Evolutionary conservation across 208 protist genomes (phyloP).

Genomic region (Borovskyia barvae): DNA sequence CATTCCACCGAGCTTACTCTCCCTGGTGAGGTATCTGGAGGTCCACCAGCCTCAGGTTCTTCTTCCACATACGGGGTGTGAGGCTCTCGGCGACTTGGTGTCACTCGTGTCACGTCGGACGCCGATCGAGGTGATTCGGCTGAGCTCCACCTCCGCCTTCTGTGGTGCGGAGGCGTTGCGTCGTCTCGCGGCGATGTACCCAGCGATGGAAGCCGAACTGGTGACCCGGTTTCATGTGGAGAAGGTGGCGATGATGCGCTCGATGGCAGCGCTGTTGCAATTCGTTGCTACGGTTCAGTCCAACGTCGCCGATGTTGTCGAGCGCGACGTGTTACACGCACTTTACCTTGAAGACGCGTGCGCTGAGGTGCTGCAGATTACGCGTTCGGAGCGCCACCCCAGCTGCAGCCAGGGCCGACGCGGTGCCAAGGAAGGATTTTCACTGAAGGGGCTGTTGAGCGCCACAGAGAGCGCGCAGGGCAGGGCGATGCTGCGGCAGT

Average conservation of each 20-base stretch:
- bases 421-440: constrained; percentile 79
- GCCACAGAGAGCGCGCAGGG: constrained; percentile 50
- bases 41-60: constrained; percentile 37
- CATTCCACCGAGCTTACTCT: constrained; percentile 46
- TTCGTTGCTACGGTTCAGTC: constrained; percentile 36
- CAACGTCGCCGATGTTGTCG: constrained; percentile 70
- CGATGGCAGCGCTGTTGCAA: constrained; percentile 68
- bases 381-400: constrained; percentile 74
- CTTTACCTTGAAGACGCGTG: constrained; percentile 62
- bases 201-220: constrained; percentile 37
- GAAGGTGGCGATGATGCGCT: constrained; percentile 64
- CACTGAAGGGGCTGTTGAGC: constrained; percentile 68
- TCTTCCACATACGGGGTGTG: constrained; percentile 33
- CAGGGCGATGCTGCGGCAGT: constrained; percentile 65
- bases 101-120: constrained; percentile 12
- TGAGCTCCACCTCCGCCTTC: constrained; percentile 38
- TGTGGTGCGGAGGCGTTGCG: constrained; percentile 32
- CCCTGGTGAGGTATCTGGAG: constrained; percentile 47
- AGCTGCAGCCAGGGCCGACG: constrained; percentile 72
- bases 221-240: constrained; percentile 43
- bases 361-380: constrained; percentile 58
- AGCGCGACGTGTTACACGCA: constrained; percentile 47
- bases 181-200: constrained; percentile 52
- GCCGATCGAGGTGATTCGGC: constrained; percentile 28
- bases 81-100: constrained; percentile 35